Evolutionary conservation across 2,329 filamentous ascomycete genomes (phyloP), one percentile per base, ranked within the genome.

Genomic region (Colletotrichum sansevieriae): DNA sequence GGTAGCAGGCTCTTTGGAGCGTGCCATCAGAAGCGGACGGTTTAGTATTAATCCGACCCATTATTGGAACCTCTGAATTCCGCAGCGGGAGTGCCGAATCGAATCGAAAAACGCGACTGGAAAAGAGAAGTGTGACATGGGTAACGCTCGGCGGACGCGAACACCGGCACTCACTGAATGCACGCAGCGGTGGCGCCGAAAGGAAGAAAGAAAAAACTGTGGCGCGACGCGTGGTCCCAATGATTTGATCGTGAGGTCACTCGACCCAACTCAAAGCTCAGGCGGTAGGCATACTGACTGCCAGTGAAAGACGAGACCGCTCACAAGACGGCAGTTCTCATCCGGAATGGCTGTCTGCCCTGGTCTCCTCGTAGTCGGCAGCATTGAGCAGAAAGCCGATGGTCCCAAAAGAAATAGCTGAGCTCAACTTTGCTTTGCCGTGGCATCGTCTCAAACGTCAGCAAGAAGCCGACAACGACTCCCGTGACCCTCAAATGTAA

Each of bases 131-230:
- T 6, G 22, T 22, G 12, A 41, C 9, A 29, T 20, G 43, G 33
- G 41, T 49, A 20, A 8, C 12, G 33, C 20, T 35, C 22, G 63
- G 20, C 58, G 57, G 39, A 62, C 49, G 39, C 57, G 47, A 49
- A 29, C 47, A 33, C 57, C 57, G 20, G n/a, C 10, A 10, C 9
- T 22, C 44, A 15, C 41, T 59, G 6, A 29, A 29, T n/a, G 13
- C 13, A 15, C 7, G 41, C 64, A 39, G 44, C 65, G 65, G 43
- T 25, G 43, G 25, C 65, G 13, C 65, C 59, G 65, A 64, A 5
- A 29, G 37, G 18, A 22, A 22, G 43, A 13, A 22, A 25, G 49
- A 52, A 37, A 22, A 39, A 12, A 12, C 33, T n/a, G 18, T 20
- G 22, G 47, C 39, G 18, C 39, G 47, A 68, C 54, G 47, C 54